Conservation (phyloP, 768 basidiomycete species). For the Rossbeevera mucosa region DNA sequence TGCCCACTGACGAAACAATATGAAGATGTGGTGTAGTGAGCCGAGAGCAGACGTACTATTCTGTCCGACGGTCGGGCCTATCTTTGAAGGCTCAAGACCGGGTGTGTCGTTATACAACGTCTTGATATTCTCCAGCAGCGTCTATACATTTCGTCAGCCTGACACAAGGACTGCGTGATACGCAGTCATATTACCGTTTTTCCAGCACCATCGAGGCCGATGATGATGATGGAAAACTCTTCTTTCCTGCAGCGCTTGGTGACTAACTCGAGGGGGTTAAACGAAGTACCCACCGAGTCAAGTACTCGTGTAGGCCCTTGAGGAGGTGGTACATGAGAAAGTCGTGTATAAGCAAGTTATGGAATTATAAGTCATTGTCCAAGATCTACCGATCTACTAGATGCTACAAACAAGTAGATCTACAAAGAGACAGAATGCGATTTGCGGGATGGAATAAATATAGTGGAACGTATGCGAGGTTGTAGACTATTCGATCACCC, state of each 20-base stretch:
- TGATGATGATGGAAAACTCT: conserved; percentile 92
- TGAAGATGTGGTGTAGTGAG: neutral
- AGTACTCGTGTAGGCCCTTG: conserved; percentile 84
- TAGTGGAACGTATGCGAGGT: conserved; percentile 4
- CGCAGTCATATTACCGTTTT: conserved; percentile 63
- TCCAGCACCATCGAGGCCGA: conserved; percentile 89
- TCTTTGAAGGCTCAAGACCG: conserved; percentile 87
- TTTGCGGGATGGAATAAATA: conserved; percentile 15
- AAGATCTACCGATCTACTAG: neutral
- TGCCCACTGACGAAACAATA: conserved; percentile 59
- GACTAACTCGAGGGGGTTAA: neutral
- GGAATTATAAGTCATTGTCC: neutral
- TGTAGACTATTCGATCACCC: conserved; percentile 48
- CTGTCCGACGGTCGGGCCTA: conserved; percentile 94
- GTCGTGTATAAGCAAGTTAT: too few species aligned
- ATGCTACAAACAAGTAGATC: conserved; percentile 16
- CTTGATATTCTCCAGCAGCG: conserved; percentile 90
- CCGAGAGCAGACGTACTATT: conserved; percentile 65
- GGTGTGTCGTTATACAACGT: conserved; percentile 84
- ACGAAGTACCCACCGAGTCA: conserved; percentile 58
- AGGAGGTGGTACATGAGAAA: conserved; percentile 84
- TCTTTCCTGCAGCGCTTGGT: conserved; percentile 54
- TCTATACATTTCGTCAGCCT: conserved; percentile 39
- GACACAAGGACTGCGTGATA: too few species aligned
- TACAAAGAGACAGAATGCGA: conserved; percentile 6